These are phyloP conservation scores for Rhododendron vialii DNA, from an alignment of 148 eudicot species.

Conservation along the genomic window DNA sequence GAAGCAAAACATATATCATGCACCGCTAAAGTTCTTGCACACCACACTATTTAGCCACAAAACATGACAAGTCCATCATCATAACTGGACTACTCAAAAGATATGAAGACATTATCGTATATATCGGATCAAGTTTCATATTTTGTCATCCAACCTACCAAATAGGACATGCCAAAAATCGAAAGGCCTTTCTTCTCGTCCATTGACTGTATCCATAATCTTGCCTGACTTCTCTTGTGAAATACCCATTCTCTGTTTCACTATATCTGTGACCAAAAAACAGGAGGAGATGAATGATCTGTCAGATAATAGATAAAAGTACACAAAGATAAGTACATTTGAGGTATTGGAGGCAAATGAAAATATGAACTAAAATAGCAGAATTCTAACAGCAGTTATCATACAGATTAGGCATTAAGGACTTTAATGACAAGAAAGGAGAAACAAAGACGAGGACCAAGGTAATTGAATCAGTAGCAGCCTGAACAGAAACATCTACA, in stretches of 20 bases:
- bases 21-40: background rate
- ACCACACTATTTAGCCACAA: background rate
- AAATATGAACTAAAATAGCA: background rate
- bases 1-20: background rate
- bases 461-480: background rate
- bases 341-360: background rate
- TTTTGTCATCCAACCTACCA: constrained; percentile 39
- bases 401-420: background rate
- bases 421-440: background rate
- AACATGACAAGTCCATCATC: background rate
- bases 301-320: background rate
- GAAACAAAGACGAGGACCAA: background rate
- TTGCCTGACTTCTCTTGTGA: constrained; percentile 24
- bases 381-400: background rate
- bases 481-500: background rate
- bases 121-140: background rate
- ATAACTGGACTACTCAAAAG: background rate
- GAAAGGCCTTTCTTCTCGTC: constrained; percentile 32
- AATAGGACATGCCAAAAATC: constrained; percentile 43
- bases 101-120: background rate
- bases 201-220: constrained; percentile 21
- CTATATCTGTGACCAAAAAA: constrained; percentile 5
- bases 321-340: background rate
- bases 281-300: background rate
- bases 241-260: constrained; percentile 7